Evolutionary conservation across 768 basidiomycete genomes (phyloP).

Genomic region (Chlorophyllum brunneum): DNA sequence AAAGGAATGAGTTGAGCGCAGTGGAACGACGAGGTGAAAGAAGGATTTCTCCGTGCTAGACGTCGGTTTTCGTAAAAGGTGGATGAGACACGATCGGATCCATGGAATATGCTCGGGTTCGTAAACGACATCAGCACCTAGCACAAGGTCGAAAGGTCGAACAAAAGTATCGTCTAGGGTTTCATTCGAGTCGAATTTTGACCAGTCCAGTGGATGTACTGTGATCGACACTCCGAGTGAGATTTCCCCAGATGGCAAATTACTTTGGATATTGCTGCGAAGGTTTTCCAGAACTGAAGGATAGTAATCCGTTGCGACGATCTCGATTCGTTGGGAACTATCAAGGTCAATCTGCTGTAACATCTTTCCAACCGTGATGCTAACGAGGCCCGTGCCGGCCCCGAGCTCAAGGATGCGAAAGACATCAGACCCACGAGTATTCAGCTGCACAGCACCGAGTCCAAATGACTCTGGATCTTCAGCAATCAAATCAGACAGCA

Average conservation of each 20-base stretch:
- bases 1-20: slow-evolving; percentile 56
- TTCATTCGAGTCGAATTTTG: slow-evolving; percentile 23
- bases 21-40: slow-evolving; percentile 79
- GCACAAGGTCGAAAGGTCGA: slow-evolving; percentile 58
- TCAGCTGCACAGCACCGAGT: neutral
- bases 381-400: slow-evolving; percentile 81
- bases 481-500: slow-evolving; percentile 72
- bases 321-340: slow-evolving; percentile 15
- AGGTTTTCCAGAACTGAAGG: slow-evolving; percentile 72
- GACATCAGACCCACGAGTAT: neutral
- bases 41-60: slow-evolving; percentile 11
- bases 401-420: slow-evolving; percentile 73
- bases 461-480: slow-evolving; percentile 52
- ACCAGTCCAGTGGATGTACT: slow-evolving; percentile 60
- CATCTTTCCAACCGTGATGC: slow-evolving; percentile 41
- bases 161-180: slow-evolving; percentile 22
- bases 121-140: slow-evolving; percentile 85
- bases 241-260: slow-evolving; percentile 34
- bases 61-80: slow-evolving; percentile 37
- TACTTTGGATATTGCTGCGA: slow-evolving; percentile 49
- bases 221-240: slow-evolving; percentile 9
- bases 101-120: slow-evolving; percentile 65
- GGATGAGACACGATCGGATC: slow-evolving; percentile 60
- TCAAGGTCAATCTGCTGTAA: neutral
- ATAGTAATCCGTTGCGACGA: slow-evolving; percentile 79